These are phyloP conservation scores for Suillus hirtellus DNA, from an alignment of 768 basidiomycete genomes.

Conservation along the genomic window DNA sequence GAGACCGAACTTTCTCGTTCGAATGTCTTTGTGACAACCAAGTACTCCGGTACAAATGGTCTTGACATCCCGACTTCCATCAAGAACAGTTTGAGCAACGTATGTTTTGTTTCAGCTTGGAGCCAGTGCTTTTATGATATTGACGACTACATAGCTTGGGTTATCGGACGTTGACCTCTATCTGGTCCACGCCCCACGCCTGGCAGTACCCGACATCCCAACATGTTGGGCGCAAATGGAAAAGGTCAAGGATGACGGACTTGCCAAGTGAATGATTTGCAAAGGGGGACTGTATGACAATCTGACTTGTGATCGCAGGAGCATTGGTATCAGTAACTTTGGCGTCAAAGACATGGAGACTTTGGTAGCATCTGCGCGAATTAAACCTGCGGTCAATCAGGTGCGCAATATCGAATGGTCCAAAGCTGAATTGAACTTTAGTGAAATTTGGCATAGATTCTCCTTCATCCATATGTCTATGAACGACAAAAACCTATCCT, in stretches of 20 bases:
- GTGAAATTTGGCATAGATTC: constrained; percentile 45
- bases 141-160: neutral
- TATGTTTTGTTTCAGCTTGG: constrained; percentile 19
- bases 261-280: constrained; percentile 48
- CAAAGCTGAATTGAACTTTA: constrained; percentile 4
- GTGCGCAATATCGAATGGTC: constrained; percentile 28
- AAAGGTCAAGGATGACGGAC: constrained; percentile 51
- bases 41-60: constrained; percentile 53
- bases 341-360: constrained; percentile 51
- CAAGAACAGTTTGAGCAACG: constrained; percentile 54
- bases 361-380: constrained; percentile 55
- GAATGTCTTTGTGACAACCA: constrained; percentile 66
- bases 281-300: neutral
- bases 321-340: constrained; percentile 76
- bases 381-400: constrained; percentile 70
- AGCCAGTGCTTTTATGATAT: constrained; percentile 31
- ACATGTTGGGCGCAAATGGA: constrained; percentile 68
- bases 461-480: constrained; percentile 72
- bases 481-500: constrained; percentile 52
- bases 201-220: constrained; percentile 60
- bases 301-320: constrained; percentile 39
- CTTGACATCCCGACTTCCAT: constrained; percentile 57
- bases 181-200: constrained; percentile 59
- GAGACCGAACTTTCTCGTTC: constrained; percentile 56
- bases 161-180: constrained; percentile 61